phyloP scores from a whole-genome alignment of 2,329 filamentous ascomycete genomes.

The Phialophora macrospora region DNA sequence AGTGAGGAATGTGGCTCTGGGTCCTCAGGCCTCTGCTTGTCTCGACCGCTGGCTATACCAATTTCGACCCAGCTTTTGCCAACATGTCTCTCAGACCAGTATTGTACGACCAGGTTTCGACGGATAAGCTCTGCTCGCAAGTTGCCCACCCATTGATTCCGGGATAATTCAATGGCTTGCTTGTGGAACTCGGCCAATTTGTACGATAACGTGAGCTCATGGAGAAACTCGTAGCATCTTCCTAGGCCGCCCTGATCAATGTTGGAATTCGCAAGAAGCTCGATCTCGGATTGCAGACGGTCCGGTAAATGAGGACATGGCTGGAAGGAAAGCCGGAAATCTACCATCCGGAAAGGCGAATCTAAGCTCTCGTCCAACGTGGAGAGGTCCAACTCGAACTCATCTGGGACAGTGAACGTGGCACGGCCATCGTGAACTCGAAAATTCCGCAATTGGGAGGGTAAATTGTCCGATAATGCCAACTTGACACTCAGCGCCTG shows the following conservation, averaged over 20 bases:
- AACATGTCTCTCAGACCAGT: conserved; percentile 75
- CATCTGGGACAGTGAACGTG: conserved; percentile 79
- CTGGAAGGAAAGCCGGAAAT: conserved; percentile 81
- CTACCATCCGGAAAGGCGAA: conserved; percentile 91
- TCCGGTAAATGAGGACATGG: conserved; percentile 71
- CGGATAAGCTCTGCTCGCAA: conserved; percentile 79
- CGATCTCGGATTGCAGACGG: conserved; percentile 68
- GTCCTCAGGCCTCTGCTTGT: conserved; percentile 33
- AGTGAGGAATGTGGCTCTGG: conserved; percentile 43
- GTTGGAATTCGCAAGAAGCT: conserved; percentile 71
- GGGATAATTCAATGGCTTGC: conserved; percentile 74
- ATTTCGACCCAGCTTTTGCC: conserved; percentile 91
- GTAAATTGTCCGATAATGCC: conserved; percentile 83
- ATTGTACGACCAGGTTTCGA: conserved; percentile 83
- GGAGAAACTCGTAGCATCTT: conserved; percentile 84
- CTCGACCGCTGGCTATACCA: conserved; percentile 71
- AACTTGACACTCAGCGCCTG: conserved; percentile 80
- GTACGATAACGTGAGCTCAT: conserved; percentile 85
- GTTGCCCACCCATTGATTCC: conserved; percentile 75
- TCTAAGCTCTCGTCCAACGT: conserved; percentile 82
- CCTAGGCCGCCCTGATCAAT: conserved; percentile 72
- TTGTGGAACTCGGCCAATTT: conserved; percentile 82
- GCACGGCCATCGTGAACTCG: conserved; percentile 82
- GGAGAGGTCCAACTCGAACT: conserved; percentile 92
- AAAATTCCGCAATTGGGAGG: conserved; percentile 76